Evolutionary conservation across 2,329 filamentous ascomycete species (phyloP).

Genomic region (Fusarium vanettenii): DNA sequence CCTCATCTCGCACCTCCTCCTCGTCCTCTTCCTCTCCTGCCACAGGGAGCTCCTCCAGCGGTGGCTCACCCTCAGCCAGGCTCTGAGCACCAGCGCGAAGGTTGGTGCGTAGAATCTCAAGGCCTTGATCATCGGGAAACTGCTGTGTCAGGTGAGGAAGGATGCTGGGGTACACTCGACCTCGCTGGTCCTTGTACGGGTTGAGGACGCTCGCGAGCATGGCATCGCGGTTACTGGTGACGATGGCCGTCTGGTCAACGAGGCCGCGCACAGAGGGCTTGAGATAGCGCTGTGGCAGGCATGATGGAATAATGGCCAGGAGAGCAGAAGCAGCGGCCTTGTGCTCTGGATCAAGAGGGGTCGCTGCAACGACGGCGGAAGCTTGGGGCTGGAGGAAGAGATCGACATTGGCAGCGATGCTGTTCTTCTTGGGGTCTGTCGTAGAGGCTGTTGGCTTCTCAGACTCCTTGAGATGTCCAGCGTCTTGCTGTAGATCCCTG

Average conservation of each 20-base stretch:
- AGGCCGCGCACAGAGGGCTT: conserved; percentile 78
- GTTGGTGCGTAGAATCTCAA: conserved; percentile 77
- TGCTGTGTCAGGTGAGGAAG: conserved; percentile 80
- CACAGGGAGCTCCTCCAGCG: conserved; percentile 38
- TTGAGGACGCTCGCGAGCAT: conserved; percentile 88
- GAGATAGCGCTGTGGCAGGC: conserved; percentile 73
- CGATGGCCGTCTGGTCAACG: conserved; percentile 83
- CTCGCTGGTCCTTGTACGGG: conserved; percentile 73
- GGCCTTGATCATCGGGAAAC: conserved; percentile 70
- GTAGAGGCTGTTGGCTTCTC: conserved; percentile 47
- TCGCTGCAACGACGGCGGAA: conserved; percentile 45
- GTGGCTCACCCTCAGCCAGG: conserved; percentile 33
- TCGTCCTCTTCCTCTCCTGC: conserved; percentile 50
- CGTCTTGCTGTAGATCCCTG: conserved; percentile 73
- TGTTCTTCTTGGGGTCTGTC: conserved; percentile 53
- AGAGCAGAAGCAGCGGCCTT: conserved; percentile 68
- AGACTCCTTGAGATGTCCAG: conserved; percentile 58
- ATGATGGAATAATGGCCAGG: conserved; percentile 70
- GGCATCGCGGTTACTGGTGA: conserved; percentile 74
- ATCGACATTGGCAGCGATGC: conserved; percentile 73
- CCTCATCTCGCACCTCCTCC: conserved; percentile 53
- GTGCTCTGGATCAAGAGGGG: conserved; percentile 59
- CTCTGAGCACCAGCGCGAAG: conserved; percentile 56
- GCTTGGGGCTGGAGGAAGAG: conserved; percentile 68
- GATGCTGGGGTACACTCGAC: conserved; percentile 76